Conservation (phyloP, 441 rosid genomes). For the Euphorbia corollata region DNA sequence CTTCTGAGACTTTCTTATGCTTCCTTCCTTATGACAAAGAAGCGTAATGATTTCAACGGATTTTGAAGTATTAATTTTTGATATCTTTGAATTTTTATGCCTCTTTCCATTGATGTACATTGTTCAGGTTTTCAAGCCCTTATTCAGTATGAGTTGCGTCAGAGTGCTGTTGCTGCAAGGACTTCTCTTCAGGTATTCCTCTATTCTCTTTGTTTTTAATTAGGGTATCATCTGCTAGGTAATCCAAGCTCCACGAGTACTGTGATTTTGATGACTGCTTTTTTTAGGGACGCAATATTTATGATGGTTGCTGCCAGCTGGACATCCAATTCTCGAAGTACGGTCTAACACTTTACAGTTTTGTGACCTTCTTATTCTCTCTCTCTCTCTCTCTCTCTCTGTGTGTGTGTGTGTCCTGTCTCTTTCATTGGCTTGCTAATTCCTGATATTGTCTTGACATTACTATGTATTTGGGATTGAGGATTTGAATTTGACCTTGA, state of each 20-base stretch:
- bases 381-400: not conserved
- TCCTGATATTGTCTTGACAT: not conserved
- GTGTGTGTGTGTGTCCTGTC: no score
- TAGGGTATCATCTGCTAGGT: conserved; percentile 10
- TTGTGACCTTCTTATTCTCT: not conserved
- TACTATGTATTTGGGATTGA: not conserved
- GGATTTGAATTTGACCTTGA: not conserved
- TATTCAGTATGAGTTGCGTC: conserved; percentile 73
- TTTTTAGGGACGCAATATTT: conserved; percentile 85
- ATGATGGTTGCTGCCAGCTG: conserved; percentile 97
- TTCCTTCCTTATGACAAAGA: conserved; percentile 12
- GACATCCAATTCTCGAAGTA: conserved; percentile 98
- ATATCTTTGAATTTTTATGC: conserved; percentile 12
- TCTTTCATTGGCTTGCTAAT: not conserved
- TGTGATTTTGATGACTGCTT: conserved; percentile 12
- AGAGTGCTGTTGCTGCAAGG: conserved; percentile 73
- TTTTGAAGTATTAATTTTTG: conserved; percentile 7
- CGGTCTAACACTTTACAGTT: conserved; percentile 19
- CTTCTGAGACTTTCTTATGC: conserved; percentile 13
- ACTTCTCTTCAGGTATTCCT: conserved; percentile 74
- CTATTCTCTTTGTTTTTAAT: not conserved
- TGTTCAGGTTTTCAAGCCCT: conserved; percentile 89
- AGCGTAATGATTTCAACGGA: conserved; percentile 15
- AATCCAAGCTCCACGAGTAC: not conserved
- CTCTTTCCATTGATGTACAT: conserved; percentile 18